Conservation (phyloP, 768 basidiomycete species). For the Sistotremastrum niveocremeum region DNA sequence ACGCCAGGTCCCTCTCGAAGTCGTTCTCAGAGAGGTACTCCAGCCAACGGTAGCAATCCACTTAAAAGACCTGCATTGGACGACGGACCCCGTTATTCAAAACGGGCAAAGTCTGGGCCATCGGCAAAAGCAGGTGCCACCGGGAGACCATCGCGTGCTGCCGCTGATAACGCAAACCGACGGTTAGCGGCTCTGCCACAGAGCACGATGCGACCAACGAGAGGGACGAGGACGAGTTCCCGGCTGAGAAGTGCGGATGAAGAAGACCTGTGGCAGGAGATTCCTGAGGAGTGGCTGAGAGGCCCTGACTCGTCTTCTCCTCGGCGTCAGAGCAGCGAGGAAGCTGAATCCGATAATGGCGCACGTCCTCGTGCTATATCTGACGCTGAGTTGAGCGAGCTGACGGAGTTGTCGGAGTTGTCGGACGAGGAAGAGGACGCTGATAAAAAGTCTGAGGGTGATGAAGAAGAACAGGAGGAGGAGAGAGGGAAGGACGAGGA, state of each 20-base stretch:
- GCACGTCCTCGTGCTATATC: not conserved
- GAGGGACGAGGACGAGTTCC: constrained; percentile 54
- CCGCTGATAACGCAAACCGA: not conserved
- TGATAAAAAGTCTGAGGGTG: constrained; percentile 4
- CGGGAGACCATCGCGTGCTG: not conserved
- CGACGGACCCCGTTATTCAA: not conserved
- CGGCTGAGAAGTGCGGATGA: constrained; percentile 41
- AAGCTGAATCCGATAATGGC: not conserved
- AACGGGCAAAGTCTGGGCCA: constrained; percentile 7
- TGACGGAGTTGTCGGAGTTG: constrained; percentile 2
- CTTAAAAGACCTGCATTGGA: constrained; percentile 10
- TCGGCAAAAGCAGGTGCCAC: no score
- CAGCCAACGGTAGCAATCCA: constrained; percentile 6
- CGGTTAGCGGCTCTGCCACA: not conserved
- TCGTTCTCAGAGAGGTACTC: no score
- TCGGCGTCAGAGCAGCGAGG: not conserved
- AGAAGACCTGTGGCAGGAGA: constrained; percentile 61
- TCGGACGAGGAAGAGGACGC: constrained; percentile 13
- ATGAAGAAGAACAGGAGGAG: constrained; percentile 8
- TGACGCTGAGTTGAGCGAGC: constrained; percentile 2
- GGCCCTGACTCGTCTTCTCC: not conserved
- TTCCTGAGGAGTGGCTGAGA: constrained; percentile 65
- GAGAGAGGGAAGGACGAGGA: constrained; percentile 9
- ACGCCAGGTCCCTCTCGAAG: not conserved
- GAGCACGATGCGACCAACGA: constrained; percentile 16